Evolutionary conservation across 495 filamentous ascomycete species (phyloP).

Genomic region (Astrocystis sublimbata): DNA sequence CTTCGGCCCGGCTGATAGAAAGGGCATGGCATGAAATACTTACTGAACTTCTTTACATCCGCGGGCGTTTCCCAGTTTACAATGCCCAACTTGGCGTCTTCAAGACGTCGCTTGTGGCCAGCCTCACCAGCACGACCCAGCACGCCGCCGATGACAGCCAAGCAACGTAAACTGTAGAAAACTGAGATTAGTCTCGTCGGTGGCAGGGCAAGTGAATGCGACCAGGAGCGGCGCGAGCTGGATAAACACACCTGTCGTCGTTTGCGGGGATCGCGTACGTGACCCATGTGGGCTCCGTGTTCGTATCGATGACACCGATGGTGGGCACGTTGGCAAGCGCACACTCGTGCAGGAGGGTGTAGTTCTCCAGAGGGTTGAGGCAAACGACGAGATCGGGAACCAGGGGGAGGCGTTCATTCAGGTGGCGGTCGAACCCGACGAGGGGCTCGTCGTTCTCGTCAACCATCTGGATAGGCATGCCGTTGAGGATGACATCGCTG

Average conservation of each 20-base stretch:
- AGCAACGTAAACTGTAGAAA: conserved; percentile 66
- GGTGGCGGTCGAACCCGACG: conserved; percentile 61
- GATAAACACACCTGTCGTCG: conserved; percentile 72
- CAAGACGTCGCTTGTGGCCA: conserved; percentile 66
- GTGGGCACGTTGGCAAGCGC: conserved; percentile 85
- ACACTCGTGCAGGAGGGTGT: conserved; percentile 85
- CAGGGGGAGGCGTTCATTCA: conserved; percentile 62
- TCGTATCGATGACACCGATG: conserved; percentile 91
- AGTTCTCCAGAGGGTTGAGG: conserved; percentile 91
- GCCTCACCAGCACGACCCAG: conserved; percentile 81
- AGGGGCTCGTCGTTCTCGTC: conserved; percentile 69
- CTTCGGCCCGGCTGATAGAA: neutral
- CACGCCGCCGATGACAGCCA: conserved; percentile 79
- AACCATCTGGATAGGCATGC: conserved; percentile 65
- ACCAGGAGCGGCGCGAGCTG: neutral
- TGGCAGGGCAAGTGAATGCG: neutral
- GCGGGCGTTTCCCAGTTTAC: conserved; percentile 57
- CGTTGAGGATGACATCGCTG: conserved; percentile 77
- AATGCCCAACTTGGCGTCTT: conserved; percentile 59
- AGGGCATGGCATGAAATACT: neutral
- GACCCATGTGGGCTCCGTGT: conserved; percentile 88
- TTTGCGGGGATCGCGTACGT: conserved; percentile 98
- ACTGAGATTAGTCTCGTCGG: neutral
- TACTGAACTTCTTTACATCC: conserved; percentile 34
- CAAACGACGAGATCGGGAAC: conserved; percentile 91